Conservation (phyloP, 2,329 filamentous ascomycete genomes). For the Apiospora arundinis region DNA sequence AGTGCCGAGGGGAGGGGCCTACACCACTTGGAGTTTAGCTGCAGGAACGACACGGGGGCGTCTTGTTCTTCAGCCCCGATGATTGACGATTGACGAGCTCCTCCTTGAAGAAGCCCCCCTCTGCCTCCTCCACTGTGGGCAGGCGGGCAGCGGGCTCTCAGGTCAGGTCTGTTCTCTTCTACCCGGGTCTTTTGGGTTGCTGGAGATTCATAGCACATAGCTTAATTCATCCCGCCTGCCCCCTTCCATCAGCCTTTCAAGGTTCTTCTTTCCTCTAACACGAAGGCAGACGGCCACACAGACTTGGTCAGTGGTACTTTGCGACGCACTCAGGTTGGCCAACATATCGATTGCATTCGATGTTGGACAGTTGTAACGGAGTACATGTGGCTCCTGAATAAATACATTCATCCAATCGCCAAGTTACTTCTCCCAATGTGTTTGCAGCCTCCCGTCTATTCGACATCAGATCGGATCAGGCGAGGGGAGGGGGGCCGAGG, state of each 20-base stretch:
- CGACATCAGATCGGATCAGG: background rate
- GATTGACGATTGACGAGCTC: background rate
- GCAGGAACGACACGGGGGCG: slow-evolving; percentile 1
- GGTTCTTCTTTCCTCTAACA: background rate
- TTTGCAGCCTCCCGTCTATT: background rate
- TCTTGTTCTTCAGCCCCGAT: background rate
- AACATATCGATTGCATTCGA: background rate
- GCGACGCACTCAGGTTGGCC: background rate
- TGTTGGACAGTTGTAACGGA: too few relatives aligned
- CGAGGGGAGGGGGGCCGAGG: background rate
- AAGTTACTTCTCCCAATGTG: background rate
- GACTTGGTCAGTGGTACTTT: background rate
- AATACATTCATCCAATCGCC: background rate
- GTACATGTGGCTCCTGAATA: too few relatives aligned
- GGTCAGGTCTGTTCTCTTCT: background rate
- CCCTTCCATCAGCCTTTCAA: background rate
- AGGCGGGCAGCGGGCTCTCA: background rate
- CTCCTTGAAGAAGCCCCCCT: too few relatives aligned
- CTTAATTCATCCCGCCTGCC: slow-evolving; percentile 3
- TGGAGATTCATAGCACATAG: background rate
- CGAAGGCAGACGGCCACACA: background rate
- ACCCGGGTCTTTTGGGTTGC: background rate
- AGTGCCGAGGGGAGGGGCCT: background rate
- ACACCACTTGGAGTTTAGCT: slow-evolving; percentile 7
- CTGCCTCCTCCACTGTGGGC: slow-evolving; percentile 2